These are phyloP conservation scores for Venturia asperata DNA, from an alignment of 2,329 filamentous ascomycete genomes.

Conservation along the genomic window DNA sequence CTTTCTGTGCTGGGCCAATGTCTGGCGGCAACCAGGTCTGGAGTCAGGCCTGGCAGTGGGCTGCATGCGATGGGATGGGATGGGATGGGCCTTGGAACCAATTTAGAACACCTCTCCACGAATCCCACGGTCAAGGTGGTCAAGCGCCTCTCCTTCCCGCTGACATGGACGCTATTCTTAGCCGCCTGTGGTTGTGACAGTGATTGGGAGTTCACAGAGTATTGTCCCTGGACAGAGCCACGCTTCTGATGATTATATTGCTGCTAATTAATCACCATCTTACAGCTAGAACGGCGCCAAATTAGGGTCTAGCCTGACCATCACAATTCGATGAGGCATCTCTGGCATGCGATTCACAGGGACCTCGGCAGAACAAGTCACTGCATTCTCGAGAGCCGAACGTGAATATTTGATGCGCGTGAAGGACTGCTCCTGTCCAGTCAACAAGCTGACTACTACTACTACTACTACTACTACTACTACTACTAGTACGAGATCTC, in stretches of 20 bases:
- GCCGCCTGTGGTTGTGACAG: not conserved
- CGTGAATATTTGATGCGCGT: not conserved
- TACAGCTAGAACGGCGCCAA: not conserved
- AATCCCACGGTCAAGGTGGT: conserved; percentile 2
- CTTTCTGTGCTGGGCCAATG: not conserved
- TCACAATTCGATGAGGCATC: not conserved
- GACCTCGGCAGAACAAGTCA: not conserved
- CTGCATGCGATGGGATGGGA: not conserved
- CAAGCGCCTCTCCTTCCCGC: not conserved
- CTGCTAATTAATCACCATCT: not conserved
- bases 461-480: too few species aligned
- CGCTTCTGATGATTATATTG: not conserved
- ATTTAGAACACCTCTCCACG: not conserved
- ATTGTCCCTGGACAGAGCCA: too few species aligned
- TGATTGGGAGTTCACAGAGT: too few species aligned
- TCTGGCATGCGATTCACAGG: not conserved
- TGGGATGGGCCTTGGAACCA: too few species aligned
- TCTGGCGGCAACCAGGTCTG: not conserved
- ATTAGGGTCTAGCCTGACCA: not conserved
- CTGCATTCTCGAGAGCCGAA: not conserved
- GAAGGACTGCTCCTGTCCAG: not conserved
- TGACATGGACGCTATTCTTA: conserved; percentile 9
- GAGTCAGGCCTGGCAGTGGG: not conserved
- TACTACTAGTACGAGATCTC: too few species aligned
- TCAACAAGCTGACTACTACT: not conserved